Evolutionary conservation across 2,329 filamentous ascomycete species (phyloP).

Genomic region (Myriosclerotinia curreyana): DNA sequence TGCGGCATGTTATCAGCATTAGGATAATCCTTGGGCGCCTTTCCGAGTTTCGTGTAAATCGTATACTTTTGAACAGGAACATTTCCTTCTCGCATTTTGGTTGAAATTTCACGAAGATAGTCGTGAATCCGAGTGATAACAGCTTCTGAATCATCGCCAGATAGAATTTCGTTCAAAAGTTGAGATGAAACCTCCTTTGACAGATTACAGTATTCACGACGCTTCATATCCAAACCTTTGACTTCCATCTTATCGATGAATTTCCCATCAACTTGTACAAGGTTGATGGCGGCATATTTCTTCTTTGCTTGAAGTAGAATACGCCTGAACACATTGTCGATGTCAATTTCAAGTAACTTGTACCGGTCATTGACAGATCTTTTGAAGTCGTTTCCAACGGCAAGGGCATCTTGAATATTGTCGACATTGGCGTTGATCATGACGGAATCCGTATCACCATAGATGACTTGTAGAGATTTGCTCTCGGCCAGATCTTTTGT

Average conservation of each 20-base stretch:
- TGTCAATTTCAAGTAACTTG: constrained; percentile 90
- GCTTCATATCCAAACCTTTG: constrained; percentile 96
- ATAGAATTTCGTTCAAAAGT: constrained; percentile 90
- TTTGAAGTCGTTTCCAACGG: constrained; percentile 93
- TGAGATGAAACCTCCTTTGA: constrained; percentile 92
- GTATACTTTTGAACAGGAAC: constrained; percentile 86
- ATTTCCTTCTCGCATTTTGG: constrained; percentile 77
- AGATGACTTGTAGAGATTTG: constrained; percentile 90
- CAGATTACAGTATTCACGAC: constrained; percentile 91
- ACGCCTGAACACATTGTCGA: constrained; percentile 93
- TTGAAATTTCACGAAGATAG: constrained; percentile 79
- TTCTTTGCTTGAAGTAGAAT: constrained; percentile 96
- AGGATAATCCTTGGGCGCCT: constrained; percentile 88
- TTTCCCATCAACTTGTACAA: constrained; percentile 84
- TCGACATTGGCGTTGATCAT: constrained; percentile 99
- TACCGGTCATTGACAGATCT: constrained; percentile 92
- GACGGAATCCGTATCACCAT: constrained; percentile 98
- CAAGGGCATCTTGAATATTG: constrained; percentile 84
- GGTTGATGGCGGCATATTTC: constrained; percentile 96
- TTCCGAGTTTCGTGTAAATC: constrained; percentile 96
- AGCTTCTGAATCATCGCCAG: constrained; percentile 85
- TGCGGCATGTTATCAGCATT: constrained; percentile 95
- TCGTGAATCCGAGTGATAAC: constrained; percentile 90
- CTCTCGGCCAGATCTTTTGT: constrained; percentile 95
- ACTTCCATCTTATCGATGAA: constrained; percentile 94